Base-by-base conservation (phyloP, 2,329 filamentous ascomycete species). In the Xylaria arbuscula region DNA sequence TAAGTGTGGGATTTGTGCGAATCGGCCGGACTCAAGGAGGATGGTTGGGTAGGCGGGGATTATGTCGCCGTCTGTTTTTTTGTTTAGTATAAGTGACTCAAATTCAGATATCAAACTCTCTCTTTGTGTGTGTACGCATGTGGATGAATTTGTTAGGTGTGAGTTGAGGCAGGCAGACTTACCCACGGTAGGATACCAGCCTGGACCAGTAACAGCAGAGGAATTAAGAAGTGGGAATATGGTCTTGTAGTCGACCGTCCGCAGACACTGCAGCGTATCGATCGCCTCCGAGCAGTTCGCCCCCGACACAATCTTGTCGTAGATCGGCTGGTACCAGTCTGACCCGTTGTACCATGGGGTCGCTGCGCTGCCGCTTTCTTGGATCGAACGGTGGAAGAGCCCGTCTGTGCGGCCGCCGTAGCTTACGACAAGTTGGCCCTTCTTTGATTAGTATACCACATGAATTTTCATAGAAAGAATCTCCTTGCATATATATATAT, bases 1-100 rank as follows among this genome's bases (percentile, higher is more conserved):
- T 7, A 93, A 82, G 48, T 92, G 84, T 1, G 89, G 88, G 0
- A 92, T 87, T 61, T 87, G 83, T 64, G 91, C 86, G 70, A 92
- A 91, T 19, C 84, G 83, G 55, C 89, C 89, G 5, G 83, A 76
- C 1, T 80, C 78, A 6, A 92, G 80, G 71, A 90, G 87, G 8
- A 83, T 76, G 10, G 85, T 86, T 1, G 83, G 84, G 69, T 83
- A 85, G 8, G 83, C 82, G 10, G 80, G 79, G 19, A 90, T 80
- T 60, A 90, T 83, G 72, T 89, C 86, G 0, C 85, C 85, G 71
- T 91, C 89, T 38, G 78, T 0, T 34, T n/a, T 3, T 13, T 17
- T 54, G 40, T 38, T 63, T 57, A 67, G 19, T 5, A 28, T 28
- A 5, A 57, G 51, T 34, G 13, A 24, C 0, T 24, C 22, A 8